Evolutionary conservation across 257 asterid genomes (phyloP).

Genomic region (Echites panduratus): DNA sequence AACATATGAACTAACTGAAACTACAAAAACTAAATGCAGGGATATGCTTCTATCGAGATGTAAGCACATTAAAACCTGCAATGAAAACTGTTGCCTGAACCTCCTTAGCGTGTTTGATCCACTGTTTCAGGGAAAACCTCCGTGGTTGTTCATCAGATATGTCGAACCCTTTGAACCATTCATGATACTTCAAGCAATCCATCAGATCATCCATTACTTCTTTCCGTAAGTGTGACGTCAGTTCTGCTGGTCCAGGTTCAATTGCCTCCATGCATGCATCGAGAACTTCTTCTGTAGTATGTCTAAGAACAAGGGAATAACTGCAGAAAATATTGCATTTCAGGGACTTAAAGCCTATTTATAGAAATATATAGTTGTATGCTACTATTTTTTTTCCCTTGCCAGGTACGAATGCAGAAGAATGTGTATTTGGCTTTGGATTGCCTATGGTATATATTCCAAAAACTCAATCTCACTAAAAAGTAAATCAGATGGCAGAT

Average conservation of each 20-base stretch:
- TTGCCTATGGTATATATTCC: not conserved
- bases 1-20: not conserved
- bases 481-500: not conserved
- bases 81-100: slow-evolving; percentile 72
- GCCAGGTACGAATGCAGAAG: not conserved
- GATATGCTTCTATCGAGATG: not conserved
- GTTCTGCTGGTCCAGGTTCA: slow-evolving; percentile 64
- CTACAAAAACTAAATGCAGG: not conserved
- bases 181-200: slow-evolving; percentile 57
- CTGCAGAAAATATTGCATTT: slow-evolving; percentile 33
- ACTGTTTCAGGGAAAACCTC: slow-evolving; percentile 53
- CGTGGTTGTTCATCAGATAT: slow-evolving; percentile 64
- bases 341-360: not conserved
- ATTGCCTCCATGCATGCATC: slow-evolving; percentile 88
- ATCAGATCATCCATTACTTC: slow-evolving; percentile 67
- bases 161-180: slow-evolving; percentile 80
- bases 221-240: slow-evolving; percentile 64
- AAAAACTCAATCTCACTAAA: slow-evolving; percentile 1
- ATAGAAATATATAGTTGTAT: not conserved
- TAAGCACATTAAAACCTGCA: slow-evolving; percentile 50
- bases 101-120: slow-evolving; percentile 78
- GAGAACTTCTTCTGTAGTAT: slow-evolving; percentile 90
- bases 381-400: not conserved
- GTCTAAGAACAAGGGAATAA: slow-evolving; percentile 83
- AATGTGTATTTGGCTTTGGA: not conserved